Evolutionary conservation across 2,329 filamentous ascomycete genomes (phyloP), one percentile per base, ranked within the genome.

Genomic region (Neofusicoccum umdonicola): DNA sequence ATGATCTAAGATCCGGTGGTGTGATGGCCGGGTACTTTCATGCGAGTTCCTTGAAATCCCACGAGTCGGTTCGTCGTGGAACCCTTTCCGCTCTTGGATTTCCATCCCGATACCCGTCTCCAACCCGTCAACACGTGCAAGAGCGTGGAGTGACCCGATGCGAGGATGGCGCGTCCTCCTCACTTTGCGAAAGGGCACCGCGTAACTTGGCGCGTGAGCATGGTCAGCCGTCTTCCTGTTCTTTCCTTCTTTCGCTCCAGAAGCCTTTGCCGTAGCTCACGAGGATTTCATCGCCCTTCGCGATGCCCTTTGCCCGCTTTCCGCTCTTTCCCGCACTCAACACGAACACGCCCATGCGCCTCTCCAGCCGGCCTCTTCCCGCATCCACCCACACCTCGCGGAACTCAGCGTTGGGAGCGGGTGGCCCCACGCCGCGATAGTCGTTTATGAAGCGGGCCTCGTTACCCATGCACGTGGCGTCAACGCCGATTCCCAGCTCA

Each of bases 191-290:
- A 31, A 31, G 6, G 27, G 27, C 27, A 31, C 27, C 27, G 27
- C 27, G 27, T 31, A 31, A 31, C 4, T 31, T 31, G 27, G 13
- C 11, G 17, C 8, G 11, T 54, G 22, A 42, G 17, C 8, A 34
- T 34, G 15, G n/a, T n/a, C 42, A 8, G 15, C 27, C 57, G 6
- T 15, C 34, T 66, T 65, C 69, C 65, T 64, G 57, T 60, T 62
- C 54, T 37, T 60, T 73, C 64, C 12, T 62, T 70, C 78, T 74
- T 68, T 78, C 76, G 64, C 72, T 75, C 81, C 81, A 83, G 64
- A 82, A 83, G 0, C 80, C 81, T 69, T 84, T 84, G 35, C 83
- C 83, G 69, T 85, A 85, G 68, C 77, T 83, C n/a, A 85, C 76
- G 34, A 84, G 72, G 48, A 85, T 80, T 71, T 85, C 83, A 64